These are phyloP conservation scores for Oryza brachyantha DNA, from an alignment of 176 grass and related monocot species.

Conservation along the genomic window DNA sequence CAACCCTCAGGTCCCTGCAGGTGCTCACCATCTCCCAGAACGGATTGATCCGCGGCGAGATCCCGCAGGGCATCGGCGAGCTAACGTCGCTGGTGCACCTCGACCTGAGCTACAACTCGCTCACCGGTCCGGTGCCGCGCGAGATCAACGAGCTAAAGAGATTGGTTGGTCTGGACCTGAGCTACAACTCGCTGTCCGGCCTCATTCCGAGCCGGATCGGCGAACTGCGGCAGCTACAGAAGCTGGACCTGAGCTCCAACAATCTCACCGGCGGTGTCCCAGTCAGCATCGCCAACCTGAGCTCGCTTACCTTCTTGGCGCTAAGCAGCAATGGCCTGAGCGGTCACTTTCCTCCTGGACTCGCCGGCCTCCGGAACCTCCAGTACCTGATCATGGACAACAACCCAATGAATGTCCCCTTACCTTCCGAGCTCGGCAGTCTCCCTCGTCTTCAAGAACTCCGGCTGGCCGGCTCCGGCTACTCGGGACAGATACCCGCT, in stretches of 20 bases:
- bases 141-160: conserved; percentile 52
- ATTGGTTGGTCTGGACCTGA: conserved; percentile 68
- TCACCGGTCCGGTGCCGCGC: conserved; percentile 44
- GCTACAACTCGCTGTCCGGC: conserved; percentile 83
- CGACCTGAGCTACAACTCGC: conserved; percentile 93
- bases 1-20: conserved; percentile 57
- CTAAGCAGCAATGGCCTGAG: conserved; percentile 63
- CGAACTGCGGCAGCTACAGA: conserved; percentile 70
- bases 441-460: conserved; percentile 71
- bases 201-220: conserved; percentile 61
- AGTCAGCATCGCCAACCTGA: conserved; percentile 50
- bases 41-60: conserved; percentile 54
- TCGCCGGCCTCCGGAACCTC: conserved; percentile 54
- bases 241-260: conserved; percentile 94
- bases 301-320: conserved; percentile 68
- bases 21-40: conserved; percentile 92
- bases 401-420: conserved; percentile 60
- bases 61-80: conserved; percentile 48
- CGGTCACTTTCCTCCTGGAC: conserved; percentile 51
- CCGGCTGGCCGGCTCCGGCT: conserved; percentile 69
- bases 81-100: conserved; percentile 71
- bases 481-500: conserved; percentile 68
- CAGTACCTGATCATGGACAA: conserved; percentile 96
- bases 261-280: conserved; percentile 55
- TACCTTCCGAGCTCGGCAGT: conserved; percentile 62